Evolutionary conservation across 192 early-diverging fungal genomes (phyloP).

Genomic region (Piromyces finnis): DNA sequence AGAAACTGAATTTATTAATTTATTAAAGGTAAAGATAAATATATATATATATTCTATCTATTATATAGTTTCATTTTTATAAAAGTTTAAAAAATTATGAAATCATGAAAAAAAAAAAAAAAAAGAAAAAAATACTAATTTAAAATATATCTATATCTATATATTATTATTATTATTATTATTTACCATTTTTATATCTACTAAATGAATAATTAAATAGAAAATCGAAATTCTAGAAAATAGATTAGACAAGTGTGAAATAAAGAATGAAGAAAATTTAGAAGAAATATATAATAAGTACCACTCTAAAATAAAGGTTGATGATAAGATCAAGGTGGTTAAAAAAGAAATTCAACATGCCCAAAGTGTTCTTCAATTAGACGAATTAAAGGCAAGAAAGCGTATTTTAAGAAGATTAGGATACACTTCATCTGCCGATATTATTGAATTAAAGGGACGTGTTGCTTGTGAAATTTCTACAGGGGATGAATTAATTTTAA

Average conservation of each 20-base stretch:
- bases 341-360: conserved; percentile 59
- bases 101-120: no score
- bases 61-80: no score
- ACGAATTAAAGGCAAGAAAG: conserved; percentile 79
- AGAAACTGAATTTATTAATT: conserved; percentile 35
- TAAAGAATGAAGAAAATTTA: conserved; percentile 33
- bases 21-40: conserved; percentile 40
- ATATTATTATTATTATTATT: no score
- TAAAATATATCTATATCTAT: not conserved
- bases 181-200: no score
- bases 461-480: conserved; percentile 93
- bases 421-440: conserved; percentile 61
- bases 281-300: conserved; percentile 39
- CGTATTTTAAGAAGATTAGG: conserved; percentile 82
- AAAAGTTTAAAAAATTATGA: no score
- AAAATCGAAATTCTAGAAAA: conserved; percentile 57
- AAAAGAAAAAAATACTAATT: not conserved
- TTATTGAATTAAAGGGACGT: conserved; percentile 91
- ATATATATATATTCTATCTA: no score
- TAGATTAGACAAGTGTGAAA: conserved; percentile 36
- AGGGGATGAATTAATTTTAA: conserved; percentile 85
- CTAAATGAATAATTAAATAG: no score
- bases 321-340: conserved; percentile 35
- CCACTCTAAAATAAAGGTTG: conserved; percentile 39
- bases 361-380: conserved; percentile 70